A percentile compares a stretch with the other conserved stretches of the same genome.
These are phyloP conservation scores for Dictyostelium intermedium DNA, from an alignment of 78 protist genomes.

Conservation along the genomic window DNA sequence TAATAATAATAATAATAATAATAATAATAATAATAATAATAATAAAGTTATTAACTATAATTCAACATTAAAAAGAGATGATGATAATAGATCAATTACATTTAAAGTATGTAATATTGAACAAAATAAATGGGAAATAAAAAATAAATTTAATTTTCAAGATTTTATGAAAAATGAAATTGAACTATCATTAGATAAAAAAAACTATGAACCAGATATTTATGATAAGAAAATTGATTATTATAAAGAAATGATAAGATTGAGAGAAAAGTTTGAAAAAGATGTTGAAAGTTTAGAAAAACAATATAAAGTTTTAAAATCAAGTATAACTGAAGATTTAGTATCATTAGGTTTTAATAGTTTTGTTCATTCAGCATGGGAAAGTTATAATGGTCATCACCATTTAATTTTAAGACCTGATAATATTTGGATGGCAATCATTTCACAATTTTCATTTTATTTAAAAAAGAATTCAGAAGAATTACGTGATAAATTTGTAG, in stretches of 20 bases:
- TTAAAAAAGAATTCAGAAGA: not conserved
- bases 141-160: too few species aligned
- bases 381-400: conserved; percentile 22
- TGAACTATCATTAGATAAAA: too few species aligned
- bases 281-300: too few species aligned
- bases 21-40: too few species aligned
- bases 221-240: too few species aligned
- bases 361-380: not conserved
- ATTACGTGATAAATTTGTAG: not conserved
- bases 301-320: not conserved
- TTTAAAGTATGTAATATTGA: not conserved
- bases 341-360: not conserved
- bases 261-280: too few species aligned
- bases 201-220: too few species aligned
- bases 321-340: not conserved
- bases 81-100: not conserved
- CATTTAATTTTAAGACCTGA: conserved; percentile 49
- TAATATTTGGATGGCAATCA: not conserved
- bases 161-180: too few species aligned
- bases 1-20: too few species aligned
- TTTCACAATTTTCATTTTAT: not conserved
- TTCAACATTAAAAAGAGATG: not conserved
- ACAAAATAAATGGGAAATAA: not conserved
- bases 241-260: too few species aligned
- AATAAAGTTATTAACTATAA: not conserved